These are phyloP conservation scores for Serendipita vermifera DNA, from an alignment of 768 basidiomycete species.

Conservation along the genomic window DNA sequence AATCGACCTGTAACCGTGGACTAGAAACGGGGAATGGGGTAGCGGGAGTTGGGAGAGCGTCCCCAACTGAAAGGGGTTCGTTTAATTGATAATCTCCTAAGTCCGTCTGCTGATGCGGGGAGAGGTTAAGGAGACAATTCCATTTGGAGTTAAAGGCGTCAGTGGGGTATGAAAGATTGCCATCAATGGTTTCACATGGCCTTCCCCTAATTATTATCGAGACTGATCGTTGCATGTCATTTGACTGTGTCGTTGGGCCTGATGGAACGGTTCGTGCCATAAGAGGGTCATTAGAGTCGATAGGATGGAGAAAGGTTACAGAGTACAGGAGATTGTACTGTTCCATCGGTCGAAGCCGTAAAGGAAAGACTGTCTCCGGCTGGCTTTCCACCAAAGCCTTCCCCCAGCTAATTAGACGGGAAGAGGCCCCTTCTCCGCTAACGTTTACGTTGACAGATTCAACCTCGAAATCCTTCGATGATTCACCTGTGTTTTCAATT, in stretches of 20 bases:
- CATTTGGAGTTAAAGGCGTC: conserved; percentile 68
- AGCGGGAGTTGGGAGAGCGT: conserved; percentile 58
- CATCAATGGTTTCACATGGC: conserved; percentile 33
- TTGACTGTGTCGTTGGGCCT: conserved; percentile 19
- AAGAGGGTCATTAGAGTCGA: conserved; percentile 32
- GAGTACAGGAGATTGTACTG: conserved; percentile 85
- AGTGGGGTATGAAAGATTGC: conserved; percentile 44
- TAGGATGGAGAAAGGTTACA: conserved; percentile 63
- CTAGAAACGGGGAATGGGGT: conserved; percentile 56
- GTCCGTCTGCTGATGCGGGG: conserved; percentile 24
- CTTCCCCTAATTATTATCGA: conserved; percentile 66
- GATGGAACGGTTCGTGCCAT: conserved; percentile 10
- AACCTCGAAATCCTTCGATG: conserved; percentile 54
- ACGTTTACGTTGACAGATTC: conserved; percentile 65
- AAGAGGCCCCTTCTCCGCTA: conserved; percentile 47
- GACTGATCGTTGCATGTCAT: conserved; percentile 60
- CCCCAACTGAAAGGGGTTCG: conserved; percentile 22
- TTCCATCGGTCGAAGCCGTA: conserved; percentile 54
- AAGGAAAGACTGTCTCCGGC: conserved; percentile 45
- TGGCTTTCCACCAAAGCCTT: conserved; percentile 26
- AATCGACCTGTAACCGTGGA: conserved; percentile 16
- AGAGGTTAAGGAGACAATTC: conserved; percentile 83
- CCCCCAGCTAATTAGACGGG: conserved; percentile 40
- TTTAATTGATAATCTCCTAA: conserved; percentile 15
- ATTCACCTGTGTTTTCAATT: conserved; percentile 68